Evolutionary conservation across 1,139 yeast species (phyloP).

Genomic region (Candida sojae): DNA sequence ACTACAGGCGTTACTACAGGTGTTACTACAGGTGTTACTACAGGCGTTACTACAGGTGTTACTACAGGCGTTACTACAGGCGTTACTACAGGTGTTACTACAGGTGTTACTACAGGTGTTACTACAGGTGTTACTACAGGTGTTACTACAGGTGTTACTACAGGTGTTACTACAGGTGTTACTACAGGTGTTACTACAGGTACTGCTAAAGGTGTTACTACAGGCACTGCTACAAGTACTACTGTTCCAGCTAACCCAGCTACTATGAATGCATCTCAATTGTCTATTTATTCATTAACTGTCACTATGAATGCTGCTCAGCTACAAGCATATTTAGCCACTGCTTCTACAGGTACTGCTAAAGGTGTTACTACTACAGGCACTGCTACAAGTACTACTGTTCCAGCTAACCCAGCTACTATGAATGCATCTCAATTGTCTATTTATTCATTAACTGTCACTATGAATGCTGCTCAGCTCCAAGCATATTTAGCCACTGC

Average conservation of each 20-base stretch:
- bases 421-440: conserved; percentile 14
- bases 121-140: conserved; percentile 11
- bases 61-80: conserved; percentile 9
- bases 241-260: conserved; percentile 10
- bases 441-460: conserved; percentile 14
- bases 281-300: conserved; percentile 14
- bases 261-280: conserved; percentile 16
- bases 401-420: conserved; percentile 14
- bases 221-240: conserved; percentile 6
- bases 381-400: conserved; percentile 6
- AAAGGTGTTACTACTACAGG: conserved; percentile 6
- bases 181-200: conserved; percentile 5
- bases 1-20: too few relatives aligned
- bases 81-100: too few relatives aligned
- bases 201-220: conserved; percentile 8
- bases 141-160: conserved; percentile 6
- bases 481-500: conserved; percentile 14
- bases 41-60: conserved; percentile 4
- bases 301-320: conserved; percentile 17
- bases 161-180: background rate
- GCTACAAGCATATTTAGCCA: conserved; percentile 10
- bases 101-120: background rate
- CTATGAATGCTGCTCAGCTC: conserved; percentile 16
- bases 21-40: background rate
- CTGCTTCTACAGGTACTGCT: conserved; percentile 1